Evolutionary conservation across 495 filamentous ascomycete genomes (phyloP), one percentile per base, ranked within the genome.

Genomic region (Trichocladium uniseriatum): DNA sequence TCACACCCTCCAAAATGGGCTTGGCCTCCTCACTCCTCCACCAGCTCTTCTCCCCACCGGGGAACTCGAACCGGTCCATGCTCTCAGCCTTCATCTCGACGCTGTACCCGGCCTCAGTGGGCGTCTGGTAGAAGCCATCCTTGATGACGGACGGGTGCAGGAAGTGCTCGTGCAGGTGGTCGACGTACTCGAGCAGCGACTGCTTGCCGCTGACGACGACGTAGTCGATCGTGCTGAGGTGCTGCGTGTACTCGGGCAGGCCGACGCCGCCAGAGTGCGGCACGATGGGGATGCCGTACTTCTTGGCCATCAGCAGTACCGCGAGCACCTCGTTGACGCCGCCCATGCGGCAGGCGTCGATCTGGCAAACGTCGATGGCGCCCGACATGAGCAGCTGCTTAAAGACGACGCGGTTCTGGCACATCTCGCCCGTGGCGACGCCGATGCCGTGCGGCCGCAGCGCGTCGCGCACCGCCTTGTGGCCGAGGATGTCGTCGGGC

Each of bases 391-490:
- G 72, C 39, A 95, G 75, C 69, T 95, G 89, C 76, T 95, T 95
- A 77, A 95, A 94, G 49, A 95, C 77, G 9, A 94, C 86, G 7
- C 89, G 78, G 70, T 95, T 95, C 74, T 95, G 89, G 71, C 87
- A 94, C 89, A 95, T 95, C 70, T 95, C 89, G 44, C 89, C 89
- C 0, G 89, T 95, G 14, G 89, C 89, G 18, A 95, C 89, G 38
- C 86, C 86, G 56, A 95, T 83, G 49, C 81, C 81, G 61, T 81
- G 66, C 1, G 83, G 84, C 21, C 71, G 70, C 10, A 95, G 77
- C 1, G 89, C 89, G 47, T 89, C 82, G 20, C 84, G 79, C 57
- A 95, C 82, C 5, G 85, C 82, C 45, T 83, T 83, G 74, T 95
- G 89, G 32, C 89, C 89, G 37, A 90, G 80, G 47, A 95, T 81